Base-by-base conservation (phyloP, 2,329 filamentous ascomycete genomes). In the Cephalotrichum gorgonifer region DNA sequence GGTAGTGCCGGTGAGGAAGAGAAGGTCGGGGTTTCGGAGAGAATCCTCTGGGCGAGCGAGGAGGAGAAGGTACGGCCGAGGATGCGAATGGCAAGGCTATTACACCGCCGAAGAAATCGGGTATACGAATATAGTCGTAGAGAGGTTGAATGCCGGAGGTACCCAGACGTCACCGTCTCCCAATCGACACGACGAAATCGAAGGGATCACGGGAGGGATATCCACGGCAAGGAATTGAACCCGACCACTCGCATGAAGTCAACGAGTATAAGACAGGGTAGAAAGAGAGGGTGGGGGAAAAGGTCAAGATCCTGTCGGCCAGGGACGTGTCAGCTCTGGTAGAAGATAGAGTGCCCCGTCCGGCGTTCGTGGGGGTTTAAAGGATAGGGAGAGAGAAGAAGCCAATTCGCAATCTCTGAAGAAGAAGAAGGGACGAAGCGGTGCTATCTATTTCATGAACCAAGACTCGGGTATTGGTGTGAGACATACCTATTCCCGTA, bases 401-500 rank as follows among this genome's bases (percentile, higher is more conserved):
- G 14, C 44, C 44, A 35, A 25, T 23, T 17, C 8, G 14, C 30
- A 22, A 23, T 33, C 25, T 22, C 44, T 25, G 26, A 17, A 33
- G 17, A 12, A 26, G 9, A 33, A 26, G 28, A 47, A 17, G 26
- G 22, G 17, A 12, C n/a, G 9, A 33, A 26, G 28, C 38, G 44
- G 8, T 6, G 31, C 20, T 39, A 27, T 30, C 25, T 38, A 38
- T 38, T 38, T 5, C 33, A 20, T 17, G n/a, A n/a, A n/a, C 44
- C 25, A 35, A 17, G n/a, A 4, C 33, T 17, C n/a, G 33, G 44
- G 44, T 31, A 47, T 28, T 47, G 28, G 27, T 27, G 12, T 47
- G 31, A 47, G 44, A 47, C 44, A 47, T 47, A 47, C 44, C 22
- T 47, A 39, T 38, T 47, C 31, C 44, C 17, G 15, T 33, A 15